These are phyloP conservation scores for Penicillium bovifimosum DNA, from an alignment of 495 filamentous ascomycete genomes.

Conservation along the genomic window DNA sequence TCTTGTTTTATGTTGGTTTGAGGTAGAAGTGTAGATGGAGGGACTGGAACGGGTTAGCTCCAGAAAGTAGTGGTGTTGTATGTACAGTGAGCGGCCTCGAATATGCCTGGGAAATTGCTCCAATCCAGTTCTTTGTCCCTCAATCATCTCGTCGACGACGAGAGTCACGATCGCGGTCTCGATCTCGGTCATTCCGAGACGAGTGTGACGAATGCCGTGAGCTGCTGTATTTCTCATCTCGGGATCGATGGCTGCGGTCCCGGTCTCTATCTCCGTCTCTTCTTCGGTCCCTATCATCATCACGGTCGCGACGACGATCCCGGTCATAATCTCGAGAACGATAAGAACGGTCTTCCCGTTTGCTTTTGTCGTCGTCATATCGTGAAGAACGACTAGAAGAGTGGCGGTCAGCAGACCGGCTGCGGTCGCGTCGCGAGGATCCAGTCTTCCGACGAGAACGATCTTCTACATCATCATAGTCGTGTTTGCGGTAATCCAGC, in stretches of 20 bases:
- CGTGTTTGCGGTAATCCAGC: conserved; percentile 24
- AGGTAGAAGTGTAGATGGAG: not conserved
- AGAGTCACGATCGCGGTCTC: conserved; percentile 30
- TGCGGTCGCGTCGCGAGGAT: conserved; percentile 35
- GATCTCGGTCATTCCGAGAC: conserved; percentile 29
- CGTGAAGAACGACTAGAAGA: conserved; percentile 30
- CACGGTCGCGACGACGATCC: conserved; percentile 26
- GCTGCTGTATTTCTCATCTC: conserved; percentile 33
- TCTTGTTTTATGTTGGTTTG: conserved; percentile 6
- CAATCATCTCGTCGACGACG: conserved; percentile 31
- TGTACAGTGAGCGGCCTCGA: conserved; percentile 1
- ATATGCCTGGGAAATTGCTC: not conserved
- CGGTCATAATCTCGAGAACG: conserved; percentile 28
- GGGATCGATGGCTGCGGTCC: conserved; percentile 22
- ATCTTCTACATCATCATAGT: conserved; percentile 28
- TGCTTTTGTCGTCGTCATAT: conserved; percentile 26
- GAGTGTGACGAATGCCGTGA: conserved; percentile 34
- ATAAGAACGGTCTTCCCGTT: conserved; percentile 29
- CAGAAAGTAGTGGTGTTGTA: not conserved
- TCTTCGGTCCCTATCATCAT: conserved; percentile 26
- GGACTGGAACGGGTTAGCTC: not conserved
- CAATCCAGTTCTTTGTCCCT: not conserved
- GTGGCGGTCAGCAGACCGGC: conserved; percentile 29
- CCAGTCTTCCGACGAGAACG: conserved; percentile 26
- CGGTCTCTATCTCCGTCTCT: conserved; percentile 33